Evolutionary conservation across 2,329 filamentous ascomycete genomes (phyloP).

Genomic region (Epicoccum sorghinum): DNA sequence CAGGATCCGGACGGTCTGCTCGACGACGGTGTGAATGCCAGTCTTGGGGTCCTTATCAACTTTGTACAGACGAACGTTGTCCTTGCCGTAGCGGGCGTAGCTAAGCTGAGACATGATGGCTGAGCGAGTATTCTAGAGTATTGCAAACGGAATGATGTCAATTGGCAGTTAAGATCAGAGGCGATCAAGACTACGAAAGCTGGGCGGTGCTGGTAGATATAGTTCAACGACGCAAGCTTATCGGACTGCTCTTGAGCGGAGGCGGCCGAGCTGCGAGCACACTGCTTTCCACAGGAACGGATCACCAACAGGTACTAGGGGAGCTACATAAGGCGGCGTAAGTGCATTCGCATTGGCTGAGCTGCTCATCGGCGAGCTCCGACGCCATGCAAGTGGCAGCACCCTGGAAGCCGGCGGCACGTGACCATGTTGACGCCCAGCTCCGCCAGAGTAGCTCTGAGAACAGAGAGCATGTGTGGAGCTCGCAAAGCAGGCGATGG

Average conservation of each 20-base stretch:
- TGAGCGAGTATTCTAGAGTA: not conserved
- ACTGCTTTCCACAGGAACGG: conserved; percentile 32
- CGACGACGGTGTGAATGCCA: conserved; percentile 82
- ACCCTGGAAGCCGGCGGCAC: conserved; percentile 31
- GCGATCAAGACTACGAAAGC: conserved; percentile 21
- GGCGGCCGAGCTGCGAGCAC: conserved; percentile 38
- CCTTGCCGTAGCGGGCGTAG: conserved; percentile 83
- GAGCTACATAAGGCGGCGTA: conserved; percentile 29
- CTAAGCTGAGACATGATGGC: conserved; percentile 54
- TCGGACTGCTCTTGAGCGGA: conserved; percentile 39
- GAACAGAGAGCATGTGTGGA: conserved; percentile 13
- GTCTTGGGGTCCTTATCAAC: conserved; percentile 80
- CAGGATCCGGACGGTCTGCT: conserved; percentile 93
- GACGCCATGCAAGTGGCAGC: conserved; percentile 21
- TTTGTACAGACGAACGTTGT: conserved; percentile 98
- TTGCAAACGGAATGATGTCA: conserved; percentile 5
- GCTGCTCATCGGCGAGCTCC: conserved; percentile 44
- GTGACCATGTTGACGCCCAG: conserved; percentile 28
- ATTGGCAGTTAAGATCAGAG: conserved; percentile 14
- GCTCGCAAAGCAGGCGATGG: conserved; percentile 14
- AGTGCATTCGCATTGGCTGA: conserved; percentile 36
- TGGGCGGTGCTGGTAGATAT: conserved; percentile 37
- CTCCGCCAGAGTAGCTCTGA: conserved; percentile 19
- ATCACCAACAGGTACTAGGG: conserved; percentile 32
- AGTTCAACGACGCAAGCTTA: conserved; percentile 34